These are phyloP conservation scores for Cutaneotrichosporon sp. DNA, from an alignment of 1,284 basidiomycete species.

Conservation along the genomic window DNA sequence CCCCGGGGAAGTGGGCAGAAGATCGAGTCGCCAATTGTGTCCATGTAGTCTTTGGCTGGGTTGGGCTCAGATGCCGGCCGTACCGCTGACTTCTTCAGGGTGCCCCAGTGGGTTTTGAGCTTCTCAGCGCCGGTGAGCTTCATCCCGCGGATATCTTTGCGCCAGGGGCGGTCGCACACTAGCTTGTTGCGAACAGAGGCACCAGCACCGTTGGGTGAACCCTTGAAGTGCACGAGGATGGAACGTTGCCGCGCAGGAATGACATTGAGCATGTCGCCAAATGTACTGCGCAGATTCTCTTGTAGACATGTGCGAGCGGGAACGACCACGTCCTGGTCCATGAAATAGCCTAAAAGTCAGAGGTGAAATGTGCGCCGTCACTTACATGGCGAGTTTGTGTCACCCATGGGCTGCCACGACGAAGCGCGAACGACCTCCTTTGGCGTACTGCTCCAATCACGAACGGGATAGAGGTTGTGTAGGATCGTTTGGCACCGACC, in stretches of 20 bases:
- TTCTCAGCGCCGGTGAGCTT: conserved; percentile 11
- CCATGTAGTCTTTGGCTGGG: conserved; percentile 28
- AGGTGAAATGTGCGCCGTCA: neutral
- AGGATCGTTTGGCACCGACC: conserved; percentile 31
- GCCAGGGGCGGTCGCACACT: conserved; percentile 17
- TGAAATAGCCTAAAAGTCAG: conserved; percentile 17
- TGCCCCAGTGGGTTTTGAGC: conserved; percentile 21
- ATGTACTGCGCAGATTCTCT: conserved; percentile 23
- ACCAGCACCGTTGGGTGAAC: conserved; percentile 25
- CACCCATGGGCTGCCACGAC: conserved; percentile 32
- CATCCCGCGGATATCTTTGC: conserved; percentile 6
- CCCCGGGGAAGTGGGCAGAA: conserved; percentile 47
- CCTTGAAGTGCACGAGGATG: conserved; percentile 28
- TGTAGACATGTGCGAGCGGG: conserved; percentile 31
- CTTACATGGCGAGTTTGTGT: conserved; percentile 26
- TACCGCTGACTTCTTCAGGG: neutral
- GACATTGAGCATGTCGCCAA: conserved; percentile 20
- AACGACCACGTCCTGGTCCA: conserved; percentile 36
- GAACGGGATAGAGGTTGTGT: conserved; percentile 18
- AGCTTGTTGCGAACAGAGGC: conserved; percentile 22
- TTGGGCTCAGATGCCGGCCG: neutral
- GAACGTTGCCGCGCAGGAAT: conserved; percentile 13
- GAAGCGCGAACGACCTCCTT: conserved; percentile 5
- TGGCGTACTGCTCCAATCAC: conserved; percentile 5
- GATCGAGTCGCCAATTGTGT: conserved; percentile 39